Base-by-base conservation (phyloP, 345 rosid species). In the Aethionema arabicum region DNA sequence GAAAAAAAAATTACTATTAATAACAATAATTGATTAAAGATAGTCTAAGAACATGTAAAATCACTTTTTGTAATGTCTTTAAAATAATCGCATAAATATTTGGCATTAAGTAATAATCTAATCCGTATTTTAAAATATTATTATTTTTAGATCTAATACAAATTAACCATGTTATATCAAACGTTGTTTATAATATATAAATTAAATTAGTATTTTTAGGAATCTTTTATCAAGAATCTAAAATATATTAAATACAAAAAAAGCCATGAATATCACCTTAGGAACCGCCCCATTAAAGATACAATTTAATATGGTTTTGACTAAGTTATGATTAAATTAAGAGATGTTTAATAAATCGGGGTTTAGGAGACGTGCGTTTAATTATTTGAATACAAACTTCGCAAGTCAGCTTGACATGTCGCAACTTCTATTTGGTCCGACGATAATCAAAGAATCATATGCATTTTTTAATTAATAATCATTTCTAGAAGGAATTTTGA, bases 331-430 rank as follows among this genome's bases (percentile, higher is more conserved):
- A 68, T 68, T 35, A 1, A 35, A 5, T 68, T 53, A 60, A 40
- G 10, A 44, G 8, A 69, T 61, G 42, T 68, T 68, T 60, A 37
- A 21, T 21, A 21, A 21, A 43, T 44, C 29, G 29, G 8, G 27
- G 49, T 68, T 31, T 58, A 14, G 61, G 31, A 52, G 61, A 53
- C 61, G 67, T 68, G 61, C 61, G 46, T 68, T 53, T 44, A 33
- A 30, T 68, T 5, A 41, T 41, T 61, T 52, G 51, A 52, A 15
- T 54, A 57, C 42, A 66, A 40, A 14, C 35, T 31, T 5, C 53
- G 7, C 51, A 35, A 59, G 66, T 68, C 72, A 67, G 37, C 41
- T 52, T 52, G 60, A 68, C 73, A 68, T 68, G 73, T 68, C 61
- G 49, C 67, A 68, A 36, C 16, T 68, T 52, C 0, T 44, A 44